phyloP scores from a whole-genome alignment of 495 filamentous ascomycete species.

The Emericellopsis terricola region DNA sequence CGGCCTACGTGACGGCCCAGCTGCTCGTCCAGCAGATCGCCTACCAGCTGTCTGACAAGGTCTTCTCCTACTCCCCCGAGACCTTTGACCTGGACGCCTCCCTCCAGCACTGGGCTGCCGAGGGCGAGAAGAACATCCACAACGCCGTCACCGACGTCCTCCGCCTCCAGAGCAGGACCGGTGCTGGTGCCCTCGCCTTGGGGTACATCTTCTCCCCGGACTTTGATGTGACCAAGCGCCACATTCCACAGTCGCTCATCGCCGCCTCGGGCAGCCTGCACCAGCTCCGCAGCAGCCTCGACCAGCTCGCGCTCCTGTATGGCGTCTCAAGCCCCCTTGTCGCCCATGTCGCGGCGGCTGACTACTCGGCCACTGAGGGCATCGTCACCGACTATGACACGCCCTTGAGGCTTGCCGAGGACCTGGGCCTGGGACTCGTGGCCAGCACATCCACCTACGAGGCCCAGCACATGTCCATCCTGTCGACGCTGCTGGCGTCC shows the following conservation, averaged over 20 bases:
- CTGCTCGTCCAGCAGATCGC: constrained; percentile 88
- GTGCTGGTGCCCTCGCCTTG: constrained; percentile 80
- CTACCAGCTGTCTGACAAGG: constrained; percentile 81
- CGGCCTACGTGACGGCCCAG: constrained; percentile 82
- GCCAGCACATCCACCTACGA: constrained; percentile 76
- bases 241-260: constrained; percentile 77
- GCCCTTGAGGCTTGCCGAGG: constrained; percentile 68
- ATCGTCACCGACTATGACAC: constrained; percentile 79
- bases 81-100: constrained; percentile 78
- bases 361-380: constrained; percentile 52
- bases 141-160: constrained; percentile 64
- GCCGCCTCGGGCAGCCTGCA: constrained; percentile 68
- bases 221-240: constrained; percentile 76
- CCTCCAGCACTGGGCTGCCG: constrained; percentile 51
- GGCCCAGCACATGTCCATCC: constrained; percentile 85
- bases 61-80: constrained; percentile 91
- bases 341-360: constrained; percentile 82
- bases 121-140: constrained; percentile 54
- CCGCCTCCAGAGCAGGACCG: constrained; percentile 69
- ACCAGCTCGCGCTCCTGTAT: constrained; percentile 81
- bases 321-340: constrained; percentile 80
- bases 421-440: constrained; percentile 73
- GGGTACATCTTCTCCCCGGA: constrained; percentile 96
- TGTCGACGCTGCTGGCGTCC: constrained; percentile 66
- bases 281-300: constrained; percentile 64